A percentile compares a stretch with the other conserved stretches of the same genome.
These are phyloP conservation scores for Podosphaera xanthii DNA, from an alignment of 2,329 filamentous ascomycete genomes.

Conservation along the genomic window DNA sequence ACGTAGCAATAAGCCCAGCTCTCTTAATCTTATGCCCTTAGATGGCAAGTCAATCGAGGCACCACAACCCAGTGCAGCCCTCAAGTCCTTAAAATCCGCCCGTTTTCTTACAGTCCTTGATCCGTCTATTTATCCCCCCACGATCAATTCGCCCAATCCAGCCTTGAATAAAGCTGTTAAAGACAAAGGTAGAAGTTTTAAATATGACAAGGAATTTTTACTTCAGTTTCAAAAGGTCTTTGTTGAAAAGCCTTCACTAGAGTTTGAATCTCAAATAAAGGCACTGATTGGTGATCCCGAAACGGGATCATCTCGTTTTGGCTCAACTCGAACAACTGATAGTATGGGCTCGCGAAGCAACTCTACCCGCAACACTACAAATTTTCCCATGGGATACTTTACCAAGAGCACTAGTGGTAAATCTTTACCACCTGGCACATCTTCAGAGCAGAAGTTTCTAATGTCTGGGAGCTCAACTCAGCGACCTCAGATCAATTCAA, in stretches of 20 bases:
- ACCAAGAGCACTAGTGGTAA: conserved; percentile 26
- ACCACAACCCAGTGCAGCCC: conserved; percentile 75
- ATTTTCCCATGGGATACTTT: conserved; percentile 51
- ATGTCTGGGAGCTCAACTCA: conserved; percentile 32
- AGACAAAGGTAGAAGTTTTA: conserved; percentile 64
- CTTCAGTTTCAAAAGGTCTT: conserved; percentile 92
- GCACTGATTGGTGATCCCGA: conserved; percentile 60
- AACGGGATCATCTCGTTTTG: conserved; percentile 36
- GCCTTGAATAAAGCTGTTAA: conserved; percentile 62
- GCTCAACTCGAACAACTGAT: conserved; percentile 35
- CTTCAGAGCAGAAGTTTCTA: conserved; percentile 52
- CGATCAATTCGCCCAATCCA: conserved; percentile 75
- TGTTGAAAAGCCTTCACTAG: conserved; percentile 83
- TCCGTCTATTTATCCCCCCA: conserved; percentile 59
- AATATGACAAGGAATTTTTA: conserved; percentile 88
- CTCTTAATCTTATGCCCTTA: conserved; percentile 63
- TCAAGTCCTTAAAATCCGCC: conserved; percentile 80
- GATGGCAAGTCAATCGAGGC: conserved; percentile 75
- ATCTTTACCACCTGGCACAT: conserved; percentile 52
- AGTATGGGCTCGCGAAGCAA: conserved; percentile 24
- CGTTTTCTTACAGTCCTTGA: conserved; percentile 65
- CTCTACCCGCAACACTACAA: conserved; percentile 26
- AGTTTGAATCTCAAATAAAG: conserved; percentile 84
- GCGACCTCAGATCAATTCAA: conserved; percentile 27
- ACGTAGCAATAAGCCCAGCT: conserved; percentile 61